Conservation (phyloP, 768 basidiomycete genomes). For the Pleurotus djamor region DNA sequence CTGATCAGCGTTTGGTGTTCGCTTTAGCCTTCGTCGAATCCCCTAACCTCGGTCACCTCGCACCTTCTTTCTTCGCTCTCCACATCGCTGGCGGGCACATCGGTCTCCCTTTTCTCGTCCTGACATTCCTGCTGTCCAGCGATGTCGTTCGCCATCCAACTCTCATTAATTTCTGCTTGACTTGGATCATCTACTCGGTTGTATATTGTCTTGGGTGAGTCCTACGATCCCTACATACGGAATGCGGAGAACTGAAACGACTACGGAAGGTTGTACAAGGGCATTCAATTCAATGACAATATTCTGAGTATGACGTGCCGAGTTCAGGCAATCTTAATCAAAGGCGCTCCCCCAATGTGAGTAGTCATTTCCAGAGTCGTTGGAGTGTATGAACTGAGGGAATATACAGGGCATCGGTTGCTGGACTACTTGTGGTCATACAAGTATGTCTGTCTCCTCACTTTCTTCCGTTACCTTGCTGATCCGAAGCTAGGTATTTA, state of each 20-base stretch:
- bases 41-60: slow-evolving; percentile 23
- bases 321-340: slow-evolving; percentile 50
- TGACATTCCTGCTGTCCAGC: slow-evolving; percentile 40
- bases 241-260: not conserved
- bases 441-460: slow-evolving; percentile 23
- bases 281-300: slow-evolving; percentile 8
- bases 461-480: not conserved
- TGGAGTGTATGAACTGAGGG: slow-evolving; percentile 5
- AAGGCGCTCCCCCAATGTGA: slow-evolving; percentile 54
- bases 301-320: slow-evolving; percentile 36
- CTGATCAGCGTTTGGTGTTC: slow-evolving; percentile 8
- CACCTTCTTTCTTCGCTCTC: slow-evolving; percentile 39
- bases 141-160: slow-evolving; percentile 44
- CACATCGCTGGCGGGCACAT: slow-evolving; percentile 53
- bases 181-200: slow-evolving; percentile 55
- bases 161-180: slow-evolving; percentile 55
- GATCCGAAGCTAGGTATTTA: not conserved
- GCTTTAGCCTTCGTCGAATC: not conserved
- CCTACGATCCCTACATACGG: not conserved
- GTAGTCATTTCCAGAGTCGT: slow-evolving; percentile 11
- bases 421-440: slow-evolving; percentile 37
- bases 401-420: slow-evolving; percentile 33
- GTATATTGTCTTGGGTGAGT: slow-evolving; percentile 50
- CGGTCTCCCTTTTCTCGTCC: slow-evolving; percentile 45
- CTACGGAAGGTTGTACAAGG: slow-evolving; percentile 13